Evolutionary conservation across 306 rosid genomes (phyloP).

Genomic region (Purshia tridentata): DNA sequence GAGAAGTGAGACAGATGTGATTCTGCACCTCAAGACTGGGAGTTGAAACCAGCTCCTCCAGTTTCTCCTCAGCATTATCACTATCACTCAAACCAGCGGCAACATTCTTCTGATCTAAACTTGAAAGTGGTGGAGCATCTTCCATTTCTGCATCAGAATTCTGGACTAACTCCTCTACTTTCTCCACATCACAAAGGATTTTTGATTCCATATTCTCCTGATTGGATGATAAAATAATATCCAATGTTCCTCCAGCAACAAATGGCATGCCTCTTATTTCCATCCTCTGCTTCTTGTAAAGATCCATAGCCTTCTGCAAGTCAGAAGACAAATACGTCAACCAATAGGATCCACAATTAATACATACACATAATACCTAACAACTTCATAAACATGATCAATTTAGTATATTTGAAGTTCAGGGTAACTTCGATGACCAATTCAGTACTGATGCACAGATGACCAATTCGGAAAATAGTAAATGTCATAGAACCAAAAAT

Average conservation of each 20-base stretch:
- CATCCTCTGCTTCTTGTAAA: constrained; percentile 75
- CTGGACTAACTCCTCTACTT: constrained; percentile 39
- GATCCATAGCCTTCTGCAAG: constrained; percentile 74
- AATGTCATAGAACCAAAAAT: background rate
- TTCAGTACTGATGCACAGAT: background rate
- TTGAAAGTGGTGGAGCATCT: constrained; percentile 28
- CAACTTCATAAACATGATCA: background rate
- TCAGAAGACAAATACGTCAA: constrained; percentile 27
- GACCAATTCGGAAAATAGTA: background rate
- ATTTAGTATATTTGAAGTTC: background rate
- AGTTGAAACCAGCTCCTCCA: constrained; percentile 41
- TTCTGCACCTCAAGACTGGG: constrained; percentile 45
- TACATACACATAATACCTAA: background rate
- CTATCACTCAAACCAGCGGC: constrained; percentile 24
- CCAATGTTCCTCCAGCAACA: constrained; percentile 39
- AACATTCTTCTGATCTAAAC: constrained; percentile 29
- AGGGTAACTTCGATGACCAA: background rate
- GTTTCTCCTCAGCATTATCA: constrained; percentile 32
- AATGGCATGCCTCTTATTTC: constrained; percentile 36
- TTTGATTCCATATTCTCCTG: constrained; percentile 42
- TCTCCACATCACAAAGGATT: constrained; percentile 34
- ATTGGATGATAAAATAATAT: constrained; percentile 38
- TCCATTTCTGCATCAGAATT: constrained; percentile 33
- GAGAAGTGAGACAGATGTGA: constrained; percentile 19
- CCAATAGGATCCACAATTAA: background rate